Evolutionary conservation across 2,329 filamentous ascomycete species (phyloP).

Genomic region (Moelleriella libera): DNA sequence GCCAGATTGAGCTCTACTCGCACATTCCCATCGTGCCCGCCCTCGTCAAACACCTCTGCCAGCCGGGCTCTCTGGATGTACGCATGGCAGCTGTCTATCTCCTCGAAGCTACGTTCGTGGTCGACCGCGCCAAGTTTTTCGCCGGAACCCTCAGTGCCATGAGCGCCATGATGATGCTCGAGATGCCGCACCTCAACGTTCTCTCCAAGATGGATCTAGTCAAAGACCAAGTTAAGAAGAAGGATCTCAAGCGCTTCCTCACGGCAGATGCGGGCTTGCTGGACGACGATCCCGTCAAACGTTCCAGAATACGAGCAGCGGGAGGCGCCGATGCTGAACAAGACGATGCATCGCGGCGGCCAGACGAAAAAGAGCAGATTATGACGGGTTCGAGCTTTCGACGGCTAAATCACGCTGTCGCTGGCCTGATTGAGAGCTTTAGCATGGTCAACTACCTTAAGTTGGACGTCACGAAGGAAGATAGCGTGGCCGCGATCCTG

Average conservation of each 20-base stretch:
- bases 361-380: slow-evolving; percentile 51
- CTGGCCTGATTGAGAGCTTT: slow-evolving; percentile 86
- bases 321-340: slow-evolving; percentile 22
- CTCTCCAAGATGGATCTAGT: slow-evolving; percentile 96
- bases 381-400: slow-evolving; percentile 76
- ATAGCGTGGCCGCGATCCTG: slow-evolving; percentile 71
- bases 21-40: slow-evolving; percentile 86
- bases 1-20: slow-evolving; percentile 96
- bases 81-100: slow-evolving; percentile 88
- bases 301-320: slow-evolving; percentile 10
- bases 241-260: slow-evolving; percentile 79
- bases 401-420: slow-evolving; percentile 75
- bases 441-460: slow-evolving; percentile 95
- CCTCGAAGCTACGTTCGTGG: slow-evolving; percentile 87
- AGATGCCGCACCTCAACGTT: slow-evolving; percentile 92
- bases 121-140: slow-evolving; percentile 96
- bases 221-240: slow-evolving; percentile 74
- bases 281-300: slow-evolving; percentile 59
- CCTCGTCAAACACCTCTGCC: slow-evolving; percentile 68
- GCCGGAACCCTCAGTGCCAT: slow-evolving; percentile 90
- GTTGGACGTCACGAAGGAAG: slow-evolving; percentile 79
- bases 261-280: slow-evolving; percentile 74
- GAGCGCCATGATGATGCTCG: slow-evolving; percentile 98
- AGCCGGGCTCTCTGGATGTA: slow-evolving; percentile 70
- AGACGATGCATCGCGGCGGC: slow-evolving; percentile 41